Evolutionary conservation across 352 stramenopile species (phyloP), one percentile per base, ranked within the genome.

Genomic region (Globisporangium paroecandrum): DNA sequence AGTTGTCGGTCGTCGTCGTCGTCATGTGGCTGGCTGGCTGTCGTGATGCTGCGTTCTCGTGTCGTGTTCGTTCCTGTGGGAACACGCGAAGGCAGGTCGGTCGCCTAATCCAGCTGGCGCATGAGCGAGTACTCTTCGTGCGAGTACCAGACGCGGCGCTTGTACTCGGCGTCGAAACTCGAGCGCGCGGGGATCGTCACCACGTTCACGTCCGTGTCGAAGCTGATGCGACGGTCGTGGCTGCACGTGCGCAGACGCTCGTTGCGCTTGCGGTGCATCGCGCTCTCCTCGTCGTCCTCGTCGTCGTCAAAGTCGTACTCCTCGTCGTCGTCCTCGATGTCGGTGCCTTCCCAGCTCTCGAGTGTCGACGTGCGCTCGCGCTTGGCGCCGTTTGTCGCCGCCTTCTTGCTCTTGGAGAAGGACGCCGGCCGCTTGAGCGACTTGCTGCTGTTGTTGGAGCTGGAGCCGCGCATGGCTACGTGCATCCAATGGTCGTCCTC

Each of bases 131-230:
- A 78, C 58, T 94, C 85, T 63, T 91, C 85, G 38, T 68, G 69
- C 56, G 83, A 81, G 72, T 94, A 94, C 85, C 85, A 94, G 12
- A 94, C 77, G 56, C 81, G 78, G 32, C 74, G 76, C 72, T 94
- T 94, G 79, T 90, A 90, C 47, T 85, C 83, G 53, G 79, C 79
- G 70, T 94, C 85, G 62, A 90, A 91, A 73, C 76, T 90, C 41
- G 75, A 81, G 58, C 83, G 82, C 43, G 81, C 72, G 5, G 85
- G 85, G 65, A 94, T 94, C 60, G 81, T 82, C 51, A 91, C 80
- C 43, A 94, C 73, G 58, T 90, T 78, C 10, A 92, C 78, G 61
- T 89, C 85, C 38, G 79, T 77, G 56, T 89, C 74, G 61, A 94
- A 94, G 72, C 83, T 91, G 69, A 94, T 93, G 68, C 85, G 83